Evolutionary conservation across 495 filamentous ascomycete species (phyloP), one percentile per base, ranked within the genome.

Genomic region (Neurospora tetraspora): DNA sequence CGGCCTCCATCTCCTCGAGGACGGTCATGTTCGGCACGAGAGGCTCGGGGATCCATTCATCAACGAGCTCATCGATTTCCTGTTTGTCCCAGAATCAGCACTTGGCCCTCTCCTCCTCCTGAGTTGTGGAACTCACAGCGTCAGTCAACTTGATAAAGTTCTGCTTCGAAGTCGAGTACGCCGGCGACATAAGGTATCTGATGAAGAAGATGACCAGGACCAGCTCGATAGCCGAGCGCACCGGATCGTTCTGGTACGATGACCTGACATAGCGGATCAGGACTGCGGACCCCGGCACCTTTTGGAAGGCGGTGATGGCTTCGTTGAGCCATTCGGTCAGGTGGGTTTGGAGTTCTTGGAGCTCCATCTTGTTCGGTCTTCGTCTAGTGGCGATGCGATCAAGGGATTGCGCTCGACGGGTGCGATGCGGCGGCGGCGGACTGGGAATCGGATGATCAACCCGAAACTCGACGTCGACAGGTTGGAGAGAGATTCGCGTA

Each of bases 41-140:
- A 5, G 96, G 94, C 80, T 99, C 96, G 0, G 96, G 96, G 3
- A 89, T 92, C 96, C 96, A 99, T 74, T 99, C 96, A 68, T 96
- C 95, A 23, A 99, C 93, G 34, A 98, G 85, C 75, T 99, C 96
- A 78, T 99, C 96, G 75, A 99, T 95, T 82, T 99, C 96, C 87
- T 92, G 74, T 69, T 39, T 43, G 38, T 40, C 69, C 53, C 53
- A 61, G 14, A 14, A 61, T 61, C 27, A 61, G 53, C 53, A 61
- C 27, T 61, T 61, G 27, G 27, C 6, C 53, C 23, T 61, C 53
- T 61, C 23, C 12, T 53, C 39, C 37, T 43, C 59, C 38, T 27
- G 38, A 9, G 11, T 16, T 7, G 36, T 38, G 27, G 10, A 39
- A 53, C 77, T 43, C 74, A 91, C 90, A 81, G 97, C 93, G 75